Base-by-base conservation (phyloP, 176 grass and related monocot genomes). In the Ananas comosus region DNA sequence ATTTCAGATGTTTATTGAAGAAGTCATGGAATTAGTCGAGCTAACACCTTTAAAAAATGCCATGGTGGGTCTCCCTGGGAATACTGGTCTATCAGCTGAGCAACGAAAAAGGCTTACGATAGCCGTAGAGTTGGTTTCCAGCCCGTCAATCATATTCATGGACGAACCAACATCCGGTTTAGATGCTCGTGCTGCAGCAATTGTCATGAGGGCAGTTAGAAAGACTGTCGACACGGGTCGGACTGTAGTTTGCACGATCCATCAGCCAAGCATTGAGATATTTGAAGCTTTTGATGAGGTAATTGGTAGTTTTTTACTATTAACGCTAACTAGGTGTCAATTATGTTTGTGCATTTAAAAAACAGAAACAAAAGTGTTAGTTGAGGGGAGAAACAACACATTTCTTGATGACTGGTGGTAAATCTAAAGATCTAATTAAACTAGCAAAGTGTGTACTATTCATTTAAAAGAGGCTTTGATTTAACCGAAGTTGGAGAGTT, bases 241-340 rank as follows among this genome's bases (percentile, higher is more conserved):
- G 53, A 96, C 91, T 77, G 87, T 96, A 52, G 85, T 96, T 28
- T 91, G 87, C 74, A 96, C 91, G 67, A 96, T 96, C 77, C 91
- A 96, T 96, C 91, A 96, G 64, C 91, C 87, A 71, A 96, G 87
- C 76, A 91, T 88, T 50, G 91, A 83, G 71, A 96, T 96, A 83
- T 96, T 91, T 79, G 91, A 96, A 91, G 86, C 91, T 79, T 96
- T 96, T 79, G 91, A 96, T 65, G 91, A 96, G 91, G 91, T 96
- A 91, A 6, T 52, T 18, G 27, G 28, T 74, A 18, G 19, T 57
- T 47, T 66, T 33, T 50, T 5, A 11, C 9, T 57, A 4, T 49
- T 50, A 11, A 74, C 65, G 6, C 17, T 66, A 25, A 64, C 1
- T 59, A 73, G 27, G 51, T 6, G 7, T 53, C 21, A 53, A 25